phyloP scores from a whole-genome alignment of 2,329 filamentous ascomycete genomes.

The Fusarium odoratissimum region DNA sequence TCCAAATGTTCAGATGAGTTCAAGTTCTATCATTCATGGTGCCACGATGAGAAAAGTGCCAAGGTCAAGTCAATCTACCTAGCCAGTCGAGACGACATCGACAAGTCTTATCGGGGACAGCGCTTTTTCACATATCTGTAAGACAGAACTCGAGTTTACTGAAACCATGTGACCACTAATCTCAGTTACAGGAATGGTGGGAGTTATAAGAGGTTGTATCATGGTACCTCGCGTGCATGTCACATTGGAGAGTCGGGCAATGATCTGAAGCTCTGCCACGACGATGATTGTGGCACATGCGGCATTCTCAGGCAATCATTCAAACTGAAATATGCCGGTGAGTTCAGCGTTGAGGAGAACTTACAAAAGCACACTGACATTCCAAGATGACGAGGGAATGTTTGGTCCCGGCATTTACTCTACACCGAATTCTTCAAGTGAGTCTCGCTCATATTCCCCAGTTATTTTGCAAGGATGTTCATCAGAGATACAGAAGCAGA shows the following conservation, averaged over 20 bases:
- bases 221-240: background rate
- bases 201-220: background rate
- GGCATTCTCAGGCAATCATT: background rate
- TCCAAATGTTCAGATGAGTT: rapidly evolving
- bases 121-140: background rate
- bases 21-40: background rate
- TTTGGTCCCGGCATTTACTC: background rate
- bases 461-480: rapidly evolving
- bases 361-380: rapidly evolving
- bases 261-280: background rate
- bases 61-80: background rate
- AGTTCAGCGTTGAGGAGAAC: rapidly evolving
- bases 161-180: too few relatives aligned
- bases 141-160: background rate
- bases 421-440: background rate
- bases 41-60: background rate
- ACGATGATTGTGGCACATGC: background rate
- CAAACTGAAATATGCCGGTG: background rate
- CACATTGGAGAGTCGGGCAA: background rate
- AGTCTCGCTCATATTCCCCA: rapidly evolving
- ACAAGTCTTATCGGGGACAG: background rate
- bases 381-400: background rate
- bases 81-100: background rate
- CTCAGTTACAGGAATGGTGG: background rate
- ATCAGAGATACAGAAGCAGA: background rate